Conservation (phyloP, 805 yeast genomes). For the Pichia paraexigua region DNA sequence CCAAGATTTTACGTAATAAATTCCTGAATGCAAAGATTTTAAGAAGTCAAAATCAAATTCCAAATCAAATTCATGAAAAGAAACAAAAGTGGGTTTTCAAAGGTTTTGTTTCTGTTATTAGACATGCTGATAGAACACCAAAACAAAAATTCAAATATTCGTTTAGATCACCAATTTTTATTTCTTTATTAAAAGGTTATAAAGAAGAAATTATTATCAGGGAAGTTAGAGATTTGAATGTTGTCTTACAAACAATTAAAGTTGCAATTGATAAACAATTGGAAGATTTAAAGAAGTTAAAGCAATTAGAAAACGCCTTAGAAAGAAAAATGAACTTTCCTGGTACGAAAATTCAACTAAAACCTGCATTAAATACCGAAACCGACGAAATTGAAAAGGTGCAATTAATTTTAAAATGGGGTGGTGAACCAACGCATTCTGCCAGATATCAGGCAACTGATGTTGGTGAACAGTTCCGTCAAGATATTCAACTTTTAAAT, state of each 20-base stretch:
- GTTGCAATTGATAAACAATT: slow-evolving; percentile 70
- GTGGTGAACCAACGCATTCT: slow-evolving; percentile 99
- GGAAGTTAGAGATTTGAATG: slow-evolving; percentile 75
- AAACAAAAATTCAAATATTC: slow-evolving; percentile 96
- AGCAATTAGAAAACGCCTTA: slow-evolving; percentile 71
- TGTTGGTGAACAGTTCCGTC: slow-evolving; percentile 92
- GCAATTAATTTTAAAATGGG: slow-evolving; percentile 95
- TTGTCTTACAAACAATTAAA: slow-evolving; percentile 77
- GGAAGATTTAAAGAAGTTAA: slow-evolving; percentile 74
- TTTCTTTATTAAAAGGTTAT: slow-evolving; percentile 84
- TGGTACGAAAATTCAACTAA: slow-evolving; percentile 93
- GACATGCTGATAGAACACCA: slow-evolving; percentile 98
- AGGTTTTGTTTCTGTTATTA: slow-evolving; percentile 81
- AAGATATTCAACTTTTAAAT: slow-evolving; percentile 80
- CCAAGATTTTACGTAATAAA: slow-evolving; percentile 65
- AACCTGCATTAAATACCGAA: slow-evolving; percentile 67
- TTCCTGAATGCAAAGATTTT: slow-evolving; percentile 56
- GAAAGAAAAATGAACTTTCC: slow-evolving; percentile 86
- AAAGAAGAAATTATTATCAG: slow-evolving; percentile 94
- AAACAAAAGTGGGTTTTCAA: slow-evolving; percentile 95
- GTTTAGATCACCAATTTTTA: slow-evolving; percentile 78
- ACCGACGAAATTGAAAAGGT: slow-evolving; percentile 77
- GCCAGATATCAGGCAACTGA: slow-evolving; percentile 92
- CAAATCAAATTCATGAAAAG: slow-evolving; percentile 42
- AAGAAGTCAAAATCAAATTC: slow-evolving; percentile 33